These are phyloP conservation scores for Coccinonectria pachysandricola DNA, from an alignment of 2,329 filamentous ascomycete species.

Conservation along the genomic window DNA sequence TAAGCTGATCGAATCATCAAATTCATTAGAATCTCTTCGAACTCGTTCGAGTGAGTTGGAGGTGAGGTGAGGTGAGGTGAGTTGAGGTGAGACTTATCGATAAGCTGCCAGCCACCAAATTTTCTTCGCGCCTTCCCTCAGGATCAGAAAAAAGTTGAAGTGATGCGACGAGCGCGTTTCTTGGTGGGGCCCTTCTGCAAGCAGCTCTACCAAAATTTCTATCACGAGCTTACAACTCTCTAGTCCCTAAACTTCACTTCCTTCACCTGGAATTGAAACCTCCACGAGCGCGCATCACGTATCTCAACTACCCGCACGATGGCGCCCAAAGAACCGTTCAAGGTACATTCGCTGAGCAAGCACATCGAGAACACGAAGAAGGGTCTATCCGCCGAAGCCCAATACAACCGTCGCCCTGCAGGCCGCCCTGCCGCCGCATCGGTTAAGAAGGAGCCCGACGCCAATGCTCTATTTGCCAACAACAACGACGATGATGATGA, in stretches of 20 bases:
- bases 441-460: slow-evolving; percentile 23
- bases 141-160: slow-evolving; percentile 9
- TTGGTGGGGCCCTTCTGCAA: slow-evolving; percentile 4
- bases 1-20: too few relatives aligned
- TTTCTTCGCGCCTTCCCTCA: slow-evolving; percentile 4
- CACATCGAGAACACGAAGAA: slow-evolving; percentile 29
- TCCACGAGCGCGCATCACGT: slow-evolving; percentile 7
- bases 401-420: slow-evolving; percentile 22
- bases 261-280: slow-evolving; percentile 15
- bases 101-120: slow-evolving; percentile 9
- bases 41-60: too few relatives aligned
- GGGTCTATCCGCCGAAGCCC: slow-evolving; percentile 22
- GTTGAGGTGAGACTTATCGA: slow-evolving; percentile 13
- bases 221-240: slow-evolving; percentile 11
- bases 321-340: slow-evolving; percentile 26
- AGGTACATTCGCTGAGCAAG: slow-evolving; percentile 27
- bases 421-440: slow-evolving; percentile 16
- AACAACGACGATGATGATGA: slow-evolving; percentile 22
- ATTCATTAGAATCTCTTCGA: too few relatives aligned
- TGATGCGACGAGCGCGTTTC: slow-evolving; percentile 7
- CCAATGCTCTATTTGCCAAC: slow-evolving; percentile 21
- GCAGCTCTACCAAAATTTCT: slow-evolving; percentile 19
- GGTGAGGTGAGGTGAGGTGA: not conserved
- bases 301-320: slow-evolving; percentile 17
- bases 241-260: slow-evolving; percentile 6